Base-by-base conservation (phyloP, 2,329 filamentous ascomycete species). In the Fusarium chlamydosporum region DNA sequence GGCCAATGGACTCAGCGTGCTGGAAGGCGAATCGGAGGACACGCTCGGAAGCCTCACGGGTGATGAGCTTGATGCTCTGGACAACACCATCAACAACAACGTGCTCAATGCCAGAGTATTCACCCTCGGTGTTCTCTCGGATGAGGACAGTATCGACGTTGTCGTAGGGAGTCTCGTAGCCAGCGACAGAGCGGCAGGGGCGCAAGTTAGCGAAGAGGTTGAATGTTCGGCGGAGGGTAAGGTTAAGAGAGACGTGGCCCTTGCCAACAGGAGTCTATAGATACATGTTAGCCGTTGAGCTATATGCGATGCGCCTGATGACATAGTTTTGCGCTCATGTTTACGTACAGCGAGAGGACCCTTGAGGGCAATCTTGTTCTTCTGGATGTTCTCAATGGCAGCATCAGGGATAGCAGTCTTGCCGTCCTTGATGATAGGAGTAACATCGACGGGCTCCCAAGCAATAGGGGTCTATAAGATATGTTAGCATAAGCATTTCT, bases 181-280 rank as follows among this genome's bases (percentile, higher is more conserved):
- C 96, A 72, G 92, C 92, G 74, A 99, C 94, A 71, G 94, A 97
- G 79, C 94, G 92, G 90, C 96, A 99, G 68, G 96, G 96, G 78
- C 96, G 94, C 77, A 99, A 88, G 86, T 99, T 99, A 85, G 96
- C 96, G 83, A 99, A 99, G 77, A 99, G 94, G 88, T 99, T 99
- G 87, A 99, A 99, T 70, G 96, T 99, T 79, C 96, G 92, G 80
- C 96, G 95, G 77, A 99, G 94, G 65, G 96, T 99, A 72, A 99
- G 87, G 88, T 99, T 99, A 75, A 99, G 92, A 61, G 96, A 98
- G 81, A 99, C 95, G 85, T 99, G 96, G 78, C 96, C 96, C 88
- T 98, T 99, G 82, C 96, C 96, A 77, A 99, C 89, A 71, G 96
- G 96, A 5, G 96, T 99, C 88, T 94, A 68, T 37, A 65, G 58